phyloP scores from a whole-genome alignment of 768 basidiomycete genomes.

The Tremella mesenterica region DNA sequence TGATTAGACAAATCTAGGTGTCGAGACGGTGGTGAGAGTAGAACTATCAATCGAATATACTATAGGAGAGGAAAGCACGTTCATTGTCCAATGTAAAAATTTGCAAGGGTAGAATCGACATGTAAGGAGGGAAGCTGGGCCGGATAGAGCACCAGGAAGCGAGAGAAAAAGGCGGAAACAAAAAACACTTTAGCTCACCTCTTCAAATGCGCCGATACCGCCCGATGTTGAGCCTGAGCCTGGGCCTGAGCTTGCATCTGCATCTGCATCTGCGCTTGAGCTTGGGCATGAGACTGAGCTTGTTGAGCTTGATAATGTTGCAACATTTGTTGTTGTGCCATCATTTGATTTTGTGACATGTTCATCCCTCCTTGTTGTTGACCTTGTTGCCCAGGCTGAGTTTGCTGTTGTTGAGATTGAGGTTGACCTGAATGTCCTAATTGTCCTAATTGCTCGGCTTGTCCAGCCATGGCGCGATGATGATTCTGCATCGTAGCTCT shows the following conservation, averaged over 20 bases:
- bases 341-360: slow-evolving; percentile 11
- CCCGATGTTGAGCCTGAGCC: slow-evolving; percentile 4
- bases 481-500: slow-evolving; percentile 21
- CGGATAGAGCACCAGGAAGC: background rate
- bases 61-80: no score
- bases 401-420: slow-evolving; percentile 7
- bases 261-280: slow-evolving; percentile 6
- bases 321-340: slow-evolving; percentile 9
- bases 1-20: no score
- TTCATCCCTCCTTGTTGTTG: slow-evolving; percentile 11
- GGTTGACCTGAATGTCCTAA: background rate
- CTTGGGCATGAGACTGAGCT: slow-evolving; percentile 1
- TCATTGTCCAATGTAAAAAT: no score
- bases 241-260: slow-evolving; percentile 5
- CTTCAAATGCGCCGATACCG: slow-evolving; percentile 11
- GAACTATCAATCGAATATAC: no score
- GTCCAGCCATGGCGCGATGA: slow-evolving; percentile 17
- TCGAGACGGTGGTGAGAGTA: no score
- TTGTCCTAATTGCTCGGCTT: slow-evolving; percentile 4
- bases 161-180: background rate
- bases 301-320: slow-evolving; percentile 15
- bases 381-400: slow-evolving; percentile 5
- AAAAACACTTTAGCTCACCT: slow-evolving; percentile 19
- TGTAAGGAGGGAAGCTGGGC: no score
- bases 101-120: no score